Base-by-base conservation (phyloP, 257 asterid species). In the Marsdenia floribunda region DNA sequence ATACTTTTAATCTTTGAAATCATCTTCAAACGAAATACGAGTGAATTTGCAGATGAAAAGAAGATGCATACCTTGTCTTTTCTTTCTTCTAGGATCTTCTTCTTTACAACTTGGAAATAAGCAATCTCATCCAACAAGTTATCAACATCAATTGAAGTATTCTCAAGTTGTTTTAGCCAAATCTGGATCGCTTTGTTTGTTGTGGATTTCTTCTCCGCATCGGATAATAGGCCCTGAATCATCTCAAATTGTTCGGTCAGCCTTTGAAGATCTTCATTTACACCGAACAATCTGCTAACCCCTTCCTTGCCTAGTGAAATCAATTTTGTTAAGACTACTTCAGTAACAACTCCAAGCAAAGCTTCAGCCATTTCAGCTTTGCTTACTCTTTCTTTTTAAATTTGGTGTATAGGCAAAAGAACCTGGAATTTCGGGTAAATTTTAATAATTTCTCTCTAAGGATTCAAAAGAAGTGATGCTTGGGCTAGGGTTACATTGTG, bases 161-260 rank as follows among this genome's bases (percentile, higher is more conserved):
- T 53, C 58, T 74, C 69, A 29, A 81, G 78, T 29, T 4, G 69
- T 38, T 76, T n/a, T 8, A 84, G 67, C 87, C 87, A 81, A 19
- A 54, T 0, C n/a, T 66, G 5, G 2, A 68, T 13, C 14, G 52
- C 47, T 29, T 29, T 29, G 33, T 29, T 29, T 29, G 33, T 0
- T 29, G 33, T 29, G 33, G 33, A 29, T 29, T 29, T 29, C 33
- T 1, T 29, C 33, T 29, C 33, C 1, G 33, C 33, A 73, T 76
- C 80, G 12, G 11, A 10, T 0, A 65, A 22, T 11, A 55, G 40
- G 35, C 64, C 53, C 10, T 64, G 75, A 16, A 77, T 63, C 55
- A 65, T 70, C 40, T 67, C 1, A 3, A 83, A 12, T 8, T 60
- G 1, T 0, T 65, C 0, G 21, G 0, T 63, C 4, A 79, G 55